A percentile compares a stretch with the other conserved stretches of the same genome.
Evolutionary conservation across 2,329 filamentous ascomycete species (phyloP).

Genomic region (Pseudogymnoascus destructans): DNA sequence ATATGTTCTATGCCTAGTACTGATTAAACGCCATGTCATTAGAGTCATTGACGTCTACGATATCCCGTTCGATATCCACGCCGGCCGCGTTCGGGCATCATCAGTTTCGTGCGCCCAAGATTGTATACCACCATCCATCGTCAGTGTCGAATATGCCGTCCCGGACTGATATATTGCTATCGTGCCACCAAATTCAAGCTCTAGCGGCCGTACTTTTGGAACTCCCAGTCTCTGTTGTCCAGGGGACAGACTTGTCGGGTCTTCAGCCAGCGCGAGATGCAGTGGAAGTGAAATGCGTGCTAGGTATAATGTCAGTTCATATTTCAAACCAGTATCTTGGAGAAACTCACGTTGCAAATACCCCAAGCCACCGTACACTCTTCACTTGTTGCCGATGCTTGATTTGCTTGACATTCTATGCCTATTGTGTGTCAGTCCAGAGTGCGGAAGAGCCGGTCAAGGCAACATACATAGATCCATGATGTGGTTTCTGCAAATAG

Average conservation of each 20-base stretch:
- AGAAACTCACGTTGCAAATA: constrained; percentile 78
- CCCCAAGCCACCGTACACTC: constrained; percentile 99
- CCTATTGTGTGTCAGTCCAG: constrained; percentile 34
- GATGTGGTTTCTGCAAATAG: constrained; percentile 98
- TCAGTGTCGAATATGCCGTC: background rate
- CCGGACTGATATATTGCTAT: background rate
- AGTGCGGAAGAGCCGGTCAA: constrained; percentile 11
- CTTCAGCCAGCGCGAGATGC: constrained; percentile 97
- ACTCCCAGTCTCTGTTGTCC: constrained; percentile 98
- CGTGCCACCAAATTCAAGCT: background rate
- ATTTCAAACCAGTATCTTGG: background rate
- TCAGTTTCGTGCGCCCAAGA: constrained; percentile 4
- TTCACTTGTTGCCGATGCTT: constrained; percentile 91
- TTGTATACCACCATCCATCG: background rate
- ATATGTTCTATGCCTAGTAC: constrained; percentile 6
- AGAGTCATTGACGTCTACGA: background rate
- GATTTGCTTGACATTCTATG: constrained; percentile 98
- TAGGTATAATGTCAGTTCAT: constrained; percentile 29
- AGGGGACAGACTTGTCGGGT: constrained; percentile 96
- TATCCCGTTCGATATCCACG: constrained; percentile 3
- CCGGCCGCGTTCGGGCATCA: constrained; percentile 4
- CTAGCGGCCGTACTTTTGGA: constrained; percentile 88
- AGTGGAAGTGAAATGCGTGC: constrained; percentile 99
- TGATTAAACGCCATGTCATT: constrained; percentile 7
- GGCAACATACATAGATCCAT: constrained; percentile 80